phyloP scores from a whole-genome alignment of 2,329 filamentous ascomycete genomes.

The Fusarium albosuccineum region DNA sequence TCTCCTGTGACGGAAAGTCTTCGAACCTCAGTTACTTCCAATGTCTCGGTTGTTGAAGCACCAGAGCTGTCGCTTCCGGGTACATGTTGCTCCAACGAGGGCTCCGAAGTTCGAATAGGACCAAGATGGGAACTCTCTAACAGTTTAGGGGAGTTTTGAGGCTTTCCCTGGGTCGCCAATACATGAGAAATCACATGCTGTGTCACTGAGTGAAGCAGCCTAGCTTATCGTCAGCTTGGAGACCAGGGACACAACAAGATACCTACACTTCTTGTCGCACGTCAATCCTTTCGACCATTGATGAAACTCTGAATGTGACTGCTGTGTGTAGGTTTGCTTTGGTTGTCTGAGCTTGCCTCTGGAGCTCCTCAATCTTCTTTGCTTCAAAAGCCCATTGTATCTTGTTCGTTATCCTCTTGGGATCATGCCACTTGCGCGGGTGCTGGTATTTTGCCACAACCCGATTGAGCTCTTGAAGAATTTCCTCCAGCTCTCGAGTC shows the following conservation, averaged over 20 bases:
- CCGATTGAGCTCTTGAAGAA: slow-evolving; percentile 3
- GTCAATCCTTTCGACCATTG: slow-evolving; percentile 4
- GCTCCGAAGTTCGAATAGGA: fast-evolving
- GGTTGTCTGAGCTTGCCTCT: slow-evolving; percentile 10
- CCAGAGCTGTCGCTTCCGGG: fast-evolving
- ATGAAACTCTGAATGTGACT: not conserved
- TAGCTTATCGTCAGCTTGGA: not conserved
- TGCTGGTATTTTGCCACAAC: too few species aligned
- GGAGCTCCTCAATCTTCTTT: slow-evolving; percentile 15
- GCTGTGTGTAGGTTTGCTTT: slow-evolving; percentile 10
- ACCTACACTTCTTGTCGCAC: slow-evolving; percentile 28
- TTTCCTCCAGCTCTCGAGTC: not conserved
- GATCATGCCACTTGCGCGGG: not conserved
- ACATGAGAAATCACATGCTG: slow-evolving; percentile 2
- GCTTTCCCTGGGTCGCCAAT: fast-evolving
- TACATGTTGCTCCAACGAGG: fast-evolving
- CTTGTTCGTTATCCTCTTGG: slow-evolving; percentile 8
- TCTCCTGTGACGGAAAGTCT: too few species aligned
- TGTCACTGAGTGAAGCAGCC: not conserved
- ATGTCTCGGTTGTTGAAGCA: fast-evolving
- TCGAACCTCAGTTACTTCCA: fast-evolving
- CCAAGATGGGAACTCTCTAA: fast-evolving
- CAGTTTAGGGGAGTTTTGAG: fast-evolving
- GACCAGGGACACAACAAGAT: fast-evolving
- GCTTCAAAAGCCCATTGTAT: slow-evolving; percentile 24